Percentiles rank a stretch among this genome's conserved stretches.
These are phyloP conservation scores for Trichosporon ovoides DNA, from an alignment of 1,284 basidiomycete genomes.

Conservation along the genomic window DNA sequence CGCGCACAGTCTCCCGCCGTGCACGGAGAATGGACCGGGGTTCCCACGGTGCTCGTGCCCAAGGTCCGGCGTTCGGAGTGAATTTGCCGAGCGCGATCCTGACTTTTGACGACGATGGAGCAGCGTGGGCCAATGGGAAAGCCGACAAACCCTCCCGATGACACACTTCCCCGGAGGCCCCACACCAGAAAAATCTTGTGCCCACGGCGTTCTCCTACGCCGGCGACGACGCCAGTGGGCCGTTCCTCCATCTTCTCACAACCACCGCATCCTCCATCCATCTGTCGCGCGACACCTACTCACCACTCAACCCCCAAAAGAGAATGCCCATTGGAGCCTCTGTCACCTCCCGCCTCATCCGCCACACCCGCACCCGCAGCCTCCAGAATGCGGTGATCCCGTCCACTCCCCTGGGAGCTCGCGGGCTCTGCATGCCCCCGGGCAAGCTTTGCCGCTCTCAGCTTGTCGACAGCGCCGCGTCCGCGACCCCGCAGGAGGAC, in stretches of 20 bases:
- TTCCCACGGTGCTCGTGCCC: background rate
- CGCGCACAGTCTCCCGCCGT: too few relatives aligned
- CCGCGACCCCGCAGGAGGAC: conserved; percentile 9
- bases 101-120: conserved; percentile 1
- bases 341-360: background rate
- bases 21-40: background rate
- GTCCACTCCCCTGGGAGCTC: background rate
- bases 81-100: background rate
- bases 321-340: background rate
- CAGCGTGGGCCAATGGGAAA: background rate
- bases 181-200: conserved; percentile 1
- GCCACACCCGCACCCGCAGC: background rate
- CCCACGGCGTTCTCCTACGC: background rate
- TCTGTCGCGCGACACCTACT: background rate
- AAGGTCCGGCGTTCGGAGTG: background rate
- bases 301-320: background rate
- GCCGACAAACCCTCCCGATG: background rate
- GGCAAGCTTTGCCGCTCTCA: conserved; percentile 9
- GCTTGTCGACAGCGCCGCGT: background rate
- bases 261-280: background rate
- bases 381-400: background rate
- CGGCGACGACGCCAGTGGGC: background rate
- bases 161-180: conserved; percentile 3
- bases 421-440: conserved; percentile 14
- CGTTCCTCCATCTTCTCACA: background rate